phyloP scores from a whole-genome alignment of 2,329 filamentous ascomycete species.

The Fulvia fulva region DNA sequence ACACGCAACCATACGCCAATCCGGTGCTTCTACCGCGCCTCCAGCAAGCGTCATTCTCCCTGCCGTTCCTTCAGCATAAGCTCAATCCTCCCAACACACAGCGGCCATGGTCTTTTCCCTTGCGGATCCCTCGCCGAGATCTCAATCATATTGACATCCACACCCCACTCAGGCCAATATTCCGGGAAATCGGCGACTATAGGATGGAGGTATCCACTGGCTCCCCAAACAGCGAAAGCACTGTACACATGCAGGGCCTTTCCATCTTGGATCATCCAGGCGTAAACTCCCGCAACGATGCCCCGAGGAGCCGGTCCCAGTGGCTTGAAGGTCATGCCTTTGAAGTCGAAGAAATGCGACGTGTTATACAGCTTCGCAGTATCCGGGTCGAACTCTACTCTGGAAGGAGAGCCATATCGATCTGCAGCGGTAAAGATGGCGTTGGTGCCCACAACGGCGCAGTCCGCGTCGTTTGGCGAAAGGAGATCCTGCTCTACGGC shows the following conservation, averaged over 20 bases:
- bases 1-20: too few relatives aligned
- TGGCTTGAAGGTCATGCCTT: neutral
- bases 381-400: conserved; percentile 1
- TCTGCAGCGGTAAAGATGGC: neutral
- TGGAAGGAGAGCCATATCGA: neutral
- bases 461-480: neutral
- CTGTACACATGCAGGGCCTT: neutral
- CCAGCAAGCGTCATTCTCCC: neutral
- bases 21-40: neutral
- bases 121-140: neutral
- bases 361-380: neutral
- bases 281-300: neutral
- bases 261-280: neutral
- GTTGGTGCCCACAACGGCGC: conserved; percentile 1
- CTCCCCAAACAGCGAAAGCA: neutral
- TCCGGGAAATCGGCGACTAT: neutral
- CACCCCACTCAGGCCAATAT: neutral
- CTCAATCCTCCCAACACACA: conserved; percentile 3
- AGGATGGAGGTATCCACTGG: neutral
- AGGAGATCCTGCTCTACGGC: neutral
- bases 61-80: neutral
- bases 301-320: neutral
- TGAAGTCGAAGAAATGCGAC: neutral
- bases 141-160: neutral
- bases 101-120: neutral